Evolutionary conservation across 441 rosid genomes (phyloP).

Genomic region (Eruca vesicaria): DNA sequence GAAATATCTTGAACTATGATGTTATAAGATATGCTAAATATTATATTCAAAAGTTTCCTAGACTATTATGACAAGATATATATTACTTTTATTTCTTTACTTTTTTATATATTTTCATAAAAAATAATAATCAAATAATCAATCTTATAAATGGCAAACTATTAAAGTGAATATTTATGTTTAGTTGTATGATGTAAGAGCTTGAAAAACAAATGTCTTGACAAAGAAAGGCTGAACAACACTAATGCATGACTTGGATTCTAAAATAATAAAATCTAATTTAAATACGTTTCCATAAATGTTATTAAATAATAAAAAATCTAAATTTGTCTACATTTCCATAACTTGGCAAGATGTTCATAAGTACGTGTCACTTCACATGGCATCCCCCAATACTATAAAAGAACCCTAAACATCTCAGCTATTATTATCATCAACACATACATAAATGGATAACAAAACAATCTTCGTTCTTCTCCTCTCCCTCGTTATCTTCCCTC

Average conservation of each 20-base stretch:
- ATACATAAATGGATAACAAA: neutral
- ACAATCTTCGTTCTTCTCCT: neutral
- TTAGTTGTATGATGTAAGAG: neutral
- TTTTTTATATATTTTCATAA: too few species aligned
- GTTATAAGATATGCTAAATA: neutral
- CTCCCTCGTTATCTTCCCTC: conserved; percentile 18
- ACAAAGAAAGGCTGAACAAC: neutral
- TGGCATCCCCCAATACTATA: neutral
- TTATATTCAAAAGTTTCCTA: neutral
- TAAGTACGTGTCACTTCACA: neutral
- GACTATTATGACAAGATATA: neutral
- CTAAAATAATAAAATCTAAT: neutral
- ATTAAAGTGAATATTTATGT: neutral
- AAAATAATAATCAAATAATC: neutral
- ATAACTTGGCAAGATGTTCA: neutral
- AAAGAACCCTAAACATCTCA: neutral
- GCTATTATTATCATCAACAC: neutral
- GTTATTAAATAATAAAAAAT: neutral
- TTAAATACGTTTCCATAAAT: neutral
- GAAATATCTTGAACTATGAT: neutral
- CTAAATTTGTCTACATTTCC: neutral
- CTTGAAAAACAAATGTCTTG: neutral
- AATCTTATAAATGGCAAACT: neutral
- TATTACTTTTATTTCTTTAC: neutral
- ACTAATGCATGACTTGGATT: neutral